A percentile compares a stretch with the other conserved stretches of the same genome.
Evolutionary conservation across 208 protist species (phyloP).

Genomic region (Leishmania arabica): DNA sequence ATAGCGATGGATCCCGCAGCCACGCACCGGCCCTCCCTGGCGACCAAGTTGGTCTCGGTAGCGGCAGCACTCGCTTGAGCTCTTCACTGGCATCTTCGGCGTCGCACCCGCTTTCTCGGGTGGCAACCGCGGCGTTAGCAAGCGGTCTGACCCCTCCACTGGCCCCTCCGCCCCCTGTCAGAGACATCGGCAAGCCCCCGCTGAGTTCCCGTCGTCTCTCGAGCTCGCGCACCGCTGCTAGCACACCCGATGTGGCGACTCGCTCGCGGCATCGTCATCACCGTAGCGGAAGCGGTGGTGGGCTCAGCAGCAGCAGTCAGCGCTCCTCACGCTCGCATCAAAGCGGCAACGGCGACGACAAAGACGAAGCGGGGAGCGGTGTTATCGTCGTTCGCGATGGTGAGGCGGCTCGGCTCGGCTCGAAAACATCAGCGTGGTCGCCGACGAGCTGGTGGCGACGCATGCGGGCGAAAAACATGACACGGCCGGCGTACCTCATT

Average conservation of each 20-base stretch:
- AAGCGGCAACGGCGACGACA: constrained; percentile 6
- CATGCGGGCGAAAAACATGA: constrained; percentile 38
- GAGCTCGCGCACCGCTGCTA: constrained; percentile 7
- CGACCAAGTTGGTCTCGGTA: neutral
- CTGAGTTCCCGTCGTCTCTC: constrained; percentile 45
- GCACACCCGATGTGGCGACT: neutral
- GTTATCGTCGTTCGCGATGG: constrained; percentile 28
- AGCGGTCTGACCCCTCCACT: constrained; percentile 27
- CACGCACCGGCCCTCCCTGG: constrained; percentile 3
- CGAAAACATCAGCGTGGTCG: constrained; percentile 15
- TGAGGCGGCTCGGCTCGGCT: neutral
- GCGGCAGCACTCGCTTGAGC: neutral
- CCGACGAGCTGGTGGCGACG: constrained; percentile 27
- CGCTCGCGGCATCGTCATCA: constrained; percentile 23
- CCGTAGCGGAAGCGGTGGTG: constrained; percentile 24
- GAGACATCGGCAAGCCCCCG: constrained; percentile 54
- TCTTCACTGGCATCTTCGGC: constrained; percentile 10
- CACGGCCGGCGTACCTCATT: constrained; percentile 38
- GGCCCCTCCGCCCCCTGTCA: constrained; percentile 23
- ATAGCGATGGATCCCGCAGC: constrained; percentile 20
- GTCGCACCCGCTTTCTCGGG: constrained; percentile 20
- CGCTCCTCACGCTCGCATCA: constrained; percentile 16
- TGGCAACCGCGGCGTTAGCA: constrained; percentile 4
- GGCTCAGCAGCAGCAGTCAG: constrained; percentile 19
- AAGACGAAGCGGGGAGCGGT: constrained; percentile 3